Evolutionary conservation across 805 yeast species (phyloP).

Genomic region (Scheffersomyces lignosus): DNA sequence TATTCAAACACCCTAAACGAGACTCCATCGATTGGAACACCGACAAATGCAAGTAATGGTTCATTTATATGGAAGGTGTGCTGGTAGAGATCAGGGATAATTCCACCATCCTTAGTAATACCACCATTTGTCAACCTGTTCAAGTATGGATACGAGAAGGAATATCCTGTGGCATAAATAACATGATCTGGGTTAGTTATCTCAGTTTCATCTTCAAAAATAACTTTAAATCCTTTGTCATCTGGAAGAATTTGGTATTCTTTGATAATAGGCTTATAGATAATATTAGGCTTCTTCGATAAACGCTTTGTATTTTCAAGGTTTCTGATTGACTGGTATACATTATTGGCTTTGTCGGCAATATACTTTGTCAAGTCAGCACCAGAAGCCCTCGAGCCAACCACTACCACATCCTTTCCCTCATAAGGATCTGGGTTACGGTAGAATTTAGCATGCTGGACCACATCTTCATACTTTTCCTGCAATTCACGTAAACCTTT

Average conservation of each 20-base stretch:
- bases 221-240: slow-evolving; percentile 33
- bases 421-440: slow-evolving; percentile 29
- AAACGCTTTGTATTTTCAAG: slow-evolving; percentile 3
- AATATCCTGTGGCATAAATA: slow-evolving; percentile 75
- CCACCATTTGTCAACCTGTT: slow-evolving; percentile 31
- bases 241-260: slow-evolving; percentile 17
- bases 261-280: slow-evolving; percentile 24
- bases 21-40: slow-evolving; percentile 59
- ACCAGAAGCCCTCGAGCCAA: slow-evolving; percentile 29
- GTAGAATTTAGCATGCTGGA: slow-evolving; percentile 49
- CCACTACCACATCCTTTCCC: slow-evolving; percentile 32
- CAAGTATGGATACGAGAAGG: slow-evolving; percentile 64
- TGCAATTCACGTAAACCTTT: slow-evolving; percentile 40
- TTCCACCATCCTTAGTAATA: slow-evolving; percentile 22
- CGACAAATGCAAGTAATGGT: slow-evolving; percentile 64
- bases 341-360: slow-evolving; percentile 19
- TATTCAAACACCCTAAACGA: slow-evolving; percentile 62
- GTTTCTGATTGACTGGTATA: slow-evolving; percentile 32
- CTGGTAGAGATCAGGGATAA: slow-evolving; percentile 49
- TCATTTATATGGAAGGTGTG: slow-evolving; percentile 59
- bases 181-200: slow-evolving; percentile 53
- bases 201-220: slow-evolving; percentile 49
- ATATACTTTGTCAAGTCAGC: slow-evolving; percentile 29
- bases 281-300: slow-evolving; percentile 14
- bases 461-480: slow-evolving; percentile 22